A percentile compares a stretch with the other conserved stretches of the same genome.
These are phyloP conservation scores for Chrysosporium queenslandicum DNA, from an alignment of 2,329 filamentous ascomycete species.

Conservation along the genomic window DNA sequence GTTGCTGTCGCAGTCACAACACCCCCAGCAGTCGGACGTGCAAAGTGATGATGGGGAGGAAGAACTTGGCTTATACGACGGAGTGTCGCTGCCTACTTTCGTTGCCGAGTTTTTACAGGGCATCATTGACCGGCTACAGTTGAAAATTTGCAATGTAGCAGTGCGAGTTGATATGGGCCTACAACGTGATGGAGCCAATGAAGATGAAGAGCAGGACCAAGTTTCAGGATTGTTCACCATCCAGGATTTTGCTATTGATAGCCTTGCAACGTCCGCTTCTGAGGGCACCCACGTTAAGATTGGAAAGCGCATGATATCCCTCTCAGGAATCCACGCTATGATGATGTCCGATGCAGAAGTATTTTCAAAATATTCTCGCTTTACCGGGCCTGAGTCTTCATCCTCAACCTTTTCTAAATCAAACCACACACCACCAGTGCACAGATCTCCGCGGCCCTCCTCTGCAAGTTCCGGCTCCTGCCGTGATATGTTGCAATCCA, in stretches of 20 bases:
- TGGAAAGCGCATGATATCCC: constrained; percentile 37
- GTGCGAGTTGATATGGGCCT: constrained; percentile 44
- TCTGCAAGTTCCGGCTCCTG: constrained; percentile 21
- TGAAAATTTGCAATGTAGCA: constrained; percentile 44
- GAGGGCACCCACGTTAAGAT: constrained; percentile 23
- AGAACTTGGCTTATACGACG: constrained; percentile 45
- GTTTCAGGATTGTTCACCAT: constrained; percentile 30
- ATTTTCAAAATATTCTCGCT: constrained; percentile 39
- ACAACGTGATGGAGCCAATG: constrained; percentile 30
- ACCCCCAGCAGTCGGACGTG: constrained; percentile 41
- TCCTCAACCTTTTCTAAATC: constrained; percentile 25
- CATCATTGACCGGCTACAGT: constrained; percentile 47
- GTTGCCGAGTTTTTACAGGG: constrained; percentile 51
- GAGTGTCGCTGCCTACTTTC: constrained; percentile 49
- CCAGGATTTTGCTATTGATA: constrained; percentile 28
- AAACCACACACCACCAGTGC: constrained; percentile 24
- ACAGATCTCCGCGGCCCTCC: constrained; percentile 20
- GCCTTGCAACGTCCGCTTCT: constrained; percentile 20
- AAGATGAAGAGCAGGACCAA: constrained; percentile 29
- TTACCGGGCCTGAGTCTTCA: constrained; percentile 24
- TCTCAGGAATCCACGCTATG: constrained; percentile 38
- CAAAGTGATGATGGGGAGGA: constrained; percentile 42
- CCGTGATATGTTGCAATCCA: constrained; percentile 31
- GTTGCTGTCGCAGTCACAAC: constrained; percentile 41
- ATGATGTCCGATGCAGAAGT: constrained; percentile 41